These are phyloP conservation scores for Huiozyma sinensis DNA, from an alignment of 805 yeast genomes.

Conservation along the genomic window DNA sequence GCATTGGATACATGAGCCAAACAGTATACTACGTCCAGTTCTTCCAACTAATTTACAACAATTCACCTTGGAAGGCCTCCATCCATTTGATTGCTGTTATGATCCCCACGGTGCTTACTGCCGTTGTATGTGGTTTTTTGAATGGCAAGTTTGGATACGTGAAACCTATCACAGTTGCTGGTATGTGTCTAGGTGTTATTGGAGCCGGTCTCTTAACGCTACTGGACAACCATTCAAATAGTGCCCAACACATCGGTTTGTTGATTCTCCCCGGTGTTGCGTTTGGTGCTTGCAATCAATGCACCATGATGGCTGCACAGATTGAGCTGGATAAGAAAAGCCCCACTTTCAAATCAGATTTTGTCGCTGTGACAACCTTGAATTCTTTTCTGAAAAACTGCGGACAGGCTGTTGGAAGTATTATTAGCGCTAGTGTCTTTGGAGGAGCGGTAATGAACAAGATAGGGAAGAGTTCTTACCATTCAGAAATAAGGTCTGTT, in stretches of 20 bases:
- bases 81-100: slow-evolving; percentile 14
- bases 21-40: slow-evolving; percentile 17
- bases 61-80: slow-evolving; percentile 19
- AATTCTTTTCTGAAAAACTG: slow-evolving; percentile 16
- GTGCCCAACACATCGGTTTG: slow-evolving; percentile 27
- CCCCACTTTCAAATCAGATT: slow-evolving; percentile 11
- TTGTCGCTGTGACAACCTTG: slow-evolving; percentile 18
- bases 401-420: slow-evolving; percentile 20
- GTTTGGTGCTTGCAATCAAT: slow-evolving; percentile 29
- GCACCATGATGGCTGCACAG: slow-evolving; percentile 25
- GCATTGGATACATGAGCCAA: slow-evolving; percentile 16
- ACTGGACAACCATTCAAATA: slow-evolving; percentile 23
- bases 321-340: slow-evolving; percentile 15
- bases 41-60: slow-evolving; percentile 18
- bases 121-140: slow-evolving; percentile 22
- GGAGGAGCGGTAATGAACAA: slow-evolving; percentile 12
- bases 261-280: slow-evolving; percentile 31
- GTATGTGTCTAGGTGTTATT: slow-evolving; percentile 23
- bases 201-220: slow-evolving; percentile 30
- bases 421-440: slow-evolving; percentile 17
- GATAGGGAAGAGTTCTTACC: slow-evolving; percentile 3
- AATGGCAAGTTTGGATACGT: slow-evolving; percentile 27
- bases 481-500: slow-evolving; percentile 3
- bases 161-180: slow-evolving; percentile 28
- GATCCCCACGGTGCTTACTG: slow-evolving; percentile 17